A percentile compares a stretch with the other conserved stretches of the same genome.
Evolutionary conservation across 495 filamentous ascomycete species (phyloP).

Genomic region (Aspergillus cristatus): DNA sequence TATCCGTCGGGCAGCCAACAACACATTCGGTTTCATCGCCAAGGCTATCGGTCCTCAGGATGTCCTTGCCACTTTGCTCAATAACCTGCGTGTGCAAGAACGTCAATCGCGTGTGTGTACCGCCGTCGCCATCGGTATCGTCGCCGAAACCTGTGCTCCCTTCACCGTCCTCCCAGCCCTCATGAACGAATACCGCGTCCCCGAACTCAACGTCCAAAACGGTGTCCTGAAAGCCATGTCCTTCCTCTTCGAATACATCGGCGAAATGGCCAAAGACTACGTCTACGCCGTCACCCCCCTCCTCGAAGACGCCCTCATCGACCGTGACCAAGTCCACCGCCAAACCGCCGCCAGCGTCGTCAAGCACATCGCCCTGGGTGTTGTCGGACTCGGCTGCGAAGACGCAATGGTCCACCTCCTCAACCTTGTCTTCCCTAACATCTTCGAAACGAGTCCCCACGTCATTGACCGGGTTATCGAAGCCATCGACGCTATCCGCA

Average conservation of each 20-base stretch:
- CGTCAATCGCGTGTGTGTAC: conserved; percentile 98
- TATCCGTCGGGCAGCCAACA: conserved; percentile 96
- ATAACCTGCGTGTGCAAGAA: conserved; percentile 94
- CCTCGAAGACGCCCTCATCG: conserved; percentile 93
- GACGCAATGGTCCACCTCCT: conserved; percentile 98
- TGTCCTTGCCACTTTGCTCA: conserved; percentile 89
- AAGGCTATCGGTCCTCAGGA: conserved; percentile 99
- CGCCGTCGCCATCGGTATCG: conserved; percentile 97
- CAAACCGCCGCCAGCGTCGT: conserved; percentile 94
- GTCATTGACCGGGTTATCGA: conserved; percentile 97
- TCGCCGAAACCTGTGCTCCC: conserved; percentile 98
- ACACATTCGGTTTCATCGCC: conserved; percentile 99
- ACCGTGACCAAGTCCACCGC: conserved; percentile 96
- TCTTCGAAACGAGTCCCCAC: conserved; percentile 97
- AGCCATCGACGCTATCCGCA: conserved; percentile 90
- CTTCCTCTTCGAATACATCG: conserved; percentile 98
- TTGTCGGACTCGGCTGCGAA: conserved; percentile 95
- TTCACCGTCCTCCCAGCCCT: conserved; percentile 98
- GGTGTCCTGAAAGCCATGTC: conserved; percentile 94
- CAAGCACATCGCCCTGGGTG: conserved; percentile 93
- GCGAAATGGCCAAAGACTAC: conserved; percentile 99
- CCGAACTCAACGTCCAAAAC: conserved; percentile 97
- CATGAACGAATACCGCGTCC: conserved; percentile 99
- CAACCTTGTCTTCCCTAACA: conserved; percentile 90
- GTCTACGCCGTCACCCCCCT: conserved; percentile 97